Evolutionary conservation across 768 basidiomycete species (phyloP).

Genomic region (Favolaschia claudopus): DNA sequence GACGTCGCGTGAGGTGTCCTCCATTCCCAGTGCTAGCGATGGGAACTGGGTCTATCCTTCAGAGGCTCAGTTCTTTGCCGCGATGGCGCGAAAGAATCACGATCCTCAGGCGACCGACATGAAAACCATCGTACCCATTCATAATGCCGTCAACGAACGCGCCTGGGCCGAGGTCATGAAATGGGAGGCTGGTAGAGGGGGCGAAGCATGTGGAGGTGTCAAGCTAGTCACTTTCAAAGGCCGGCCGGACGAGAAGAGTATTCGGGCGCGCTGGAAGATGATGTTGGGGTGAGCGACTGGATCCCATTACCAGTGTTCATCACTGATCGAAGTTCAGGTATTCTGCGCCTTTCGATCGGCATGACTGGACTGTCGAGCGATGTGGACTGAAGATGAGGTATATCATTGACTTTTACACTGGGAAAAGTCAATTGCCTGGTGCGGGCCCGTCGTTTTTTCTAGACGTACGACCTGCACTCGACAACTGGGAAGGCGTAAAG

Average conservation of each 20-base stretch:
- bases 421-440: slow-evolving; percentile 57
- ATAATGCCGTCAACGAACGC: slow-evolving; percentile 98
- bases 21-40: slow-evolving; percentile 79
- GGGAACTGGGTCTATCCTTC: slow-evolving; percentile 98
- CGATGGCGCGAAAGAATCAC: slow-evolving; percentile 95
- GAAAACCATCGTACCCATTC: slow-evolving; percentile 95
- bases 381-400: slow-evolving; percentile 91
- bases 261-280: slow-evolving; percentile 82
- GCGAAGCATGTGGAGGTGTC: slow-evolving; percentile 81
- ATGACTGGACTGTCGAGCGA: slow-evolving; percentile 96
- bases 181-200: slow-evolving; percentile 86
- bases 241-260: slow-evolving; percentile 78
- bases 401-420: slow-evolving; percentile 98
- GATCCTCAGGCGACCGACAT: slow-evolving; percentile 89
- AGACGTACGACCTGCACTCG: slow-evolving; percentile 93
- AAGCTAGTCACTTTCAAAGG: slow-evolving; percentile 93
- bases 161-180: slow-evolving; percentile 84
- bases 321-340: slow-evolving; percentile 62
- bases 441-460: slow-evolving; percentile 85
- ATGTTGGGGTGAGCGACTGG: slow-evolving; percentile 77
- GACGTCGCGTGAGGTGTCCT: slow-evolving; percentile 80
- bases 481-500: slow-evolving; percentile 91
- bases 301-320: slow-evolving; percentile 7
- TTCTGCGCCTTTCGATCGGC: slow-evolving; percentile 92
- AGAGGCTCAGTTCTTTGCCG: slow-evolving; percentile 97